Evolutionary conservation across 1,139 yeast species (phyloP).

Genomic region (Saccharomycopsis hybrid): DNA sequence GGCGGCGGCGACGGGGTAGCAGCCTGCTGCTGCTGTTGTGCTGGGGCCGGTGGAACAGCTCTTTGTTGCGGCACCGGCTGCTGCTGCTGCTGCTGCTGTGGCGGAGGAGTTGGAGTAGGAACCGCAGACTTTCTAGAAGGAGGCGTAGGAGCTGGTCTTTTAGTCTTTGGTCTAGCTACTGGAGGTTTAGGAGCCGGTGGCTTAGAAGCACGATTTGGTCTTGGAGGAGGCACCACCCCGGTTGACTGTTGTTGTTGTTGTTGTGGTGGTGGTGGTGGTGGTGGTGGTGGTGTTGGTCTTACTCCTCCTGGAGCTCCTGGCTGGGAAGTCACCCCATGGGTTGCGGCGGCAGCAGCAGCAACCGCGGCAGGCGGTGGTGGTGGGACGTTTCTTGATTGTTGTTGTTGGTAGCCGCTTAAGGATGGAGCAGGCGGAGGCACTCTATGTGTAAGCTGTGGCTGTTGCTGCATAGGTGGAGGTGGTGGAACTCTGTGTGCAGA

Average conservation of each 20-base stretch:
- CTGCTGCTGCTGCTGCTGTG: conserved; percentile 14
- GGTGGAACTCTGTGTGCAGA: conserved; percentile 17
- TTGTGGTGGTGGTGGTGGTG: conserved; percentile 1
- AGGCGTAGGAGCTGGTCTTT: conserved; percentile 14
- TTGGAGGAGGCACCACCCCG: conserved; percentile 7
- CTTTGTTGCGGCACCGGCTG: conserved; percentile 19
- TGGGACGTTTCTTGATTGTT: conserved; percentile 12
- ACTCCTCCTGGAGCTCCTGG: no score
- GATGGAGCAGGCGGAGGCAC: conserved; percentile 5
- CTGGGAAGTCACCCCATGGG: not conserved
- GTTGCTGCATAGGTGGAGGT: conserved; percentile 11
- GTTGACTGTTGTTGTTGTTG: not conserved
- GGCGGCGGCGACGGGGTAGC: conserved; percentile 30
- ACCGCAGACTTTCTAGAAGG: conserved; percentile 1
- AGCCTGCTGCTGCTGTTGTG: conserved; percentile 27
- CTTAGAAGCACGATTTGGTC: conserved; percentile 9
- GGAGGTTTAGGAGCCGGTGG: conserved; percentile 18
- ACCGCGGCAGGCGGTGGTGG: conserved; percentile 13
- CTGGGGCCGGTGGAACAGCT: conserved; percentile 10
- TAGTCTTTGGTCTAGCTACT: conserved; percentile 4
- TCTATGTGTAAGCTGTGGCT: not conserved
- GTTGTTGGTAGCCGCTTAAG: not conserved
- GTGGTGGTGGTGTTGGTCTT: not conserved
- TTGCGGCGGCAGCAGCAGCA: not conserved
- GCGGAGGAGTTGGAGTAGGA: conserved; percentile 18